Percentiles rank a stretch among this genome's conserved stretches.
Conservation (phyloP, 164 flowering plant species). For the Liriodendron chinense region DNA sequence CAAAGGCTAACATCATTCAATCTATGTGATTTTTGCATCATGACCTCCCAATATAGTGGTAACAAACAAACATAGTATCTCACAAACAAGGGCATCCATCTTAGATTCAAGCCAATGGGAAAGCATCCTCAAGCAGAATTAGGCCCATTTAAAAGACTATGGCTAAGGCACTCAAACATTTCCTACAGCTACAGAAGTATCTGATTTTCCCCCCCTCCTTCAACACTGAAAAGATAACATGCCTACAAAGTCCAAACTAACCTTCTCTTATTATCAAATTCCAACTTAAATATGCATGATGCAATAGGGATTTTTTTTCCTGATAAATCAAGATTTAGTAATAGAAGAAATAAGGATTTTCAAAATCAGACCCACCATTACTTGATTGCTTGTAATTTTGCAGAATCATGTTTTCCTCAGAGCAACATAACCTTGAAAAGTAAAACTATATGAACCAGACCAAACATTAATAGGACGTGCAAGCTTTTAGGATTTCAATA, state of each 20-base stretch:
- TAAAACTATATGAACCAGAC: neutral
- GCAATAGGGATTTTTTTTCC: too few relatives aligned
- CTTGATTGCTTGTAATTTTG: neutral
- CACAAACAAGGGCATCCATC: too few relatives aligned
- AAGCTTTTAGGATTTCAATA: neutral
- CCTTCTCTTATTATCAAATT: neutral
- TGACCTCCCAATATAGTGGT: too few relatives aligned
- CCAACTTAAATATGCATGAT: neutral
- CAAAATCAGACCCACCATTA: neutral
- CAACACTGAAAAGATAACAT: neutral
- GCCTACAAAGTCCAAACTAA: neutral
- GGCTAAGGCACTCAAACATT: neutral
- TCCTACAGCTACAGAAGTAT: neutral
- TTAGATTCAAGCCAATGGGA: too few relatives aligned
- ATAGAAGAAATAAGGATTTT: neutral
- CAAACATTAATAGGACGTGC: neutral
- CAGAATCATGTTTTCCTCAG: neutral
- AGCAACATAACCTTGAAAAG: neutral
- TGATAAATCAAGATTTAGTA: neutral
- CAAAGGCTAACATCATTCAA: too few relatives aligned
- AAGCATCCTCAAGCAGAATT: neutral
- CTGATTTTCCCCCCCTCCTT: neutral
- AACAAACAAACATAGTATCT: too few relatives aligned
- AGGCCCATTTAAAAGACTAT: neutral
- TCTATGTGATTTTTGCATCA: too few relatives aligned